Evolutionary conservation across 1,284 basidiomycete species (phyloP), one percentile per base, ranked within the genome.

Genomic region (Trichosporon coremiiforme): DNA sequence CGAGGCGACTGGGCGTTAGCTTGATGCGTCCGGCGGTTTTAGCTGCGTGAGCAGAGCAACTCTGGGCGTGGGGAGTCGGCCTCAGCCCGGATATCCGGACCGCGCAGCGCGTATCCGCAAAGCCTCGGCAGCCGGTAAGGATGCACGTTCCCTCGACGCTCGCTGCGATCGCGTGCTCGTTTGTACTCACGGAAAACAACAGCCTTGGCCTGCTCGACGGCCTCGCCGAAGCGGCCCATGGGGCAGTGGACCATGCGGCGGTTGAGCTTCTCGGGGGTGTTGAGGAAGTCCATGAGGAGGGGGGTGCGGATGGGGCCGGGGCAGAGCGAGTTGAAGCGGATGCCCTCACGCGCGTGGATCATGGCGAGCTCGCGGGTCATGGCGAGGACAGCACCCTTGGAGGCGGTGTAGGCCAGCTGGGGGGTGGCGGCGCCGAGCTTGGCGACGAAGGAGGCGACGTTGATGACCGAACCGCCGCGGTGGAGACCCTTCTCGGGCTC

Each of bases 321-420:
- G 88, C 95, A 98, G 73, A 98, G 88, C 10, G 94, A 90, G 85
- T 99, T 99, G 83, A 98, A 79, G 53, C 95, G 90, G 79, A 98
- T 98, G 65, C 95, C 95, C 85, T 98, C 96, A 70, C 91, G 87
- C 47, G 95, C 95, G 83, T 98, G 96, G 2, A 98, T 92, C 90
- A 98, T 96, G 1, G 96, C 95, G 33, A 98, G 87, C 81, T 98
- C 95, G 67, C 95, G 89, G 10, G 94, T 95, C 94, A 98, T 96
- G n/a, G 95, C 92, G 68, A 98, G 89, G 4, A 98, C 96, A 36
- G 91, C 95, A 70, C 95, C 95, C 90, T 84, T 85, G 31, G 80
- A 83, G 0, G 85, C 84, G 35, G 85, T 86, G 78, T 86, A 98
- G 67, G 95, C 95, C 41, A 98, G 85, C 83, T 98, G 96, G 67